phyloP scores from a whole-genome alignment of 75 land plant species.

The Larix kaempferi region DNA sequence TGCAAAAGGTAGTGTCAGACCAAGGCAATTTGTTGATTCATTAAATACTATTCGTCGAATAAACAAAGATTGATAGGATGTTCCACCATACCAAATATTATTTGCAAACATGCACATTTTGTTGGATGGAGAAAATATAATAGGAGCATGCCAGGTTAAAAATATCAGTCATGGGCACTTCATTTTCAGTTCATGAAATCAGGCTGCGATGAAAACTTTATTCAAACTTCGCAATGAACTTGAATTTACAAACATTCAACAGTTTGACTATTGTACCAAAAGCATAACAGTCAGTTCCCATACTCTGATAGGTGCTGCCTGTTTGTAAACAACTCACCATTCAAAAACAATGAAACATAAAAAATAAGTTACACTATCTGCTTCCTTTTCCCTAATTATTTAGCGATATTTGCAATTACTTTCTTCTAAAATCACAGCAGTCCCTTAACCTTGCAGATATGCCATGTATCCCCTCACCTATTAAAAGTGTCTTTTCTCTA shows the following conservation, averaged over 20 bases:
- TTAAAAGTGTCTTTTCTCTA: background rate
- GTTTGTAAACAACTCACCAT: background rate
- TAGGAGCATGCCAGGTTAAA: background rate
- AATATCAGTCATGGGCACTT: background rate
- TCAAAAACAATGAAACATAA: background rate
- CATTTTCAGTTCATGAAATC: background rate
- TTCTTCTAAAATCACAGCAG: background rate
- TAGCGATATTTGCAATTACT: background rate
- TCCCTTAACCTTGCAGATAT: background rate
- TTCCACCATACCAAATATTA: too few species aligned
- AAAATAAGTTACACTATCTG: background rate
- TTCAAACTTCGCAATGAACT: background rate
- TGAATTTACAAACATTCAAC: background rate
- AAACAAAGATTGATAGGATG: too few species aligned
- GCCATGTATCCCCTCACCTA: background rate
- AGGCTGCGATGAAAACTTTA: background rate
- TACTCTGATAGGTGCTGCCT: background rate
- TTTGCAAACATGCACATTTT: too few species aligned
- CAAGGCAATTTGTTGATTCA: too few species aligned
- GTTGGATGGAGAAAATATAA: background rate
- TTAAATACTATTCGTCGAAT: too few species aligned
- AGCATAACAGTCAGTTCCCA: too few species aligned
- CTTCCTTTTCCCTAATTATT: background rate
- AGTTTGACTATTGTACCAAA: background rate
- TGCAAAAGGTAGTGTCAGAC: too few species aligned